Percentiles rank a stretch among this genome's conserved stretches.
These are phyloP conservation scores for Ajuga chamaepitys DNA, from an alignment of 257 asterid species.

Conservation along the genomic window DNA sequence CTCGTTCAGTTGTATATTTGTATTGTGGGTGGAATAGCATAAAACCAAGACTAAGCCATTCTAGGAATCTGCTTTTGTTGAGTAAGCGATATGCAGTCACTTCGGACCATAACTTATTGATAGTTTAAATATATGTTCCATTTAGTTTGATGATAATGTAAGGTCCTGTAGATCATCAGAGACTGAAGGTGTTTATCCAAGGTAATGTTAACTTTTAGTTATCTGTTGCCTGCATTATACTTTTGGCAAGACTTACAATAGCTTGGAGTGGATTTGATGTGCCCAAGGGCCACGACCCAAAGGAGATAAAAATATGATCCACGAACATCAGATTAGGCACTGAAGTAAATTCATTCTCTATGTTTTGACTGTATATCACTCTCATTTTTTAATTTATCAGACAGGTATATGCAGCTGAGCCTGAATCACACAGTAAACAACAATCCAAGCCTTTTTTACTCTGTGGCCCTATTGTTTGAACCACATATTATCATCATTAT, in stretches of 20 bases:
- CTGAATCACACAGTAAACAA: not conserved
- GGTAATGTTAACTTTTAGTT: not conserved
- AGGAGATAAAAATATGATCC: not conserved
- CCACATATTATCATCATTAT: too few species aligned
- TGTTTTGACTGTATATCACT: not conserved
- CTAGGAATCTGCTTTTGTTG: not conserved
- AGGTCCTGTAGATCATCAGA: not conserved
- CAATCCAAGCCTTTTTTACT: too few species aligned
- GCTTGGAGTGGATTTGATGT: not conserved
- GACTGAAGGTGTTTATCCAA: not conserved
- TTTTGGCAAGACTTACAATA: not conserved
- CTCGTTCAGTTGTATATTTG: not conserved
- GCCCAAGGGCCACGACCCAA: slow-evolving; percentile 6
- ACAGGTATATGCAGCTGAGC: not conserved
- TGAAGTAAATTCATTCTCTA: not conserved
- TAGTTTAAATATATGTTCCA: not conserved
- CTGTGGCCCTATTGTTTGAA: too few species aligned
- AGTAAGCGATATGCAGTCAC: not conserved
- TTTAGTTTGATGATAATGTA: not conserved
- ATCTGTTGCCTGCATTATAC: not conserved
- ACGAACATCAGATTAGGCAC: not conserved
- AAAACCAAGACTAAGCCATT: not conserved
- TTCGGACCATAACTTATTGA: not conserved
- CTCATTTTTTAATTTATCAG: not conserved
- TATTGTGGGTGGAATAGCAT: not conserved